Conservation (phyloP, 2,329 filamentous ascomycete genomes). For the Rutstroemia sp. region DNA sequence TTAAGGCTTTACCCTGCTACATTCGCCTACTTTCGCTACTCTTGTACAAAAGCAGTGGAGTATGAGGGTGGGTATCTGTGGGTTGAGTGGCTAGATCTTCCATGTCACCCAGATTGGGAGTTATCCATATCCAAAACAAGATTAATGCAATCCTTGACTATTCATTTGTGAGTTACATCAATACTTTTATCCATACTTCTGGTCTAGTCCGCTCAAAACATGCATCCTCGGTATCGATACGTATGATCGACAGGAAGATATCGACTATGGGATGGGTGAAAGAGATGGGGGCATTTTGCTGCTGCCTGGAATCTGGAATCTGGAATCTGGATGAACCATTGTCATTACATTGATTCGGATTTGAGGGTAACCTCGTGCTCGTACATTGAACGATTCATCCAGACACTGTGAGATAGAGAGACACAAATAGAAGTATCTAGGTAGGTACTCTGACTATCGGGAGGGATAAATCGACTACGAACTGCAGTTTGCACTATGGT, state of each 20-base stretch:
- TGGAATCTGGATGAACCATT: neutral
- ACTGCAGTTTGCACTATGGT: too few relatives aligned
- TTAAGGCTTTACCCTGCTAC: neutral
- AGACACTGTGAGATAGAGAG: too few relatives aligned
- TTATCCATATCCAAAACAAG: neutral
- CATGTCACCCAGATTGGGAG: neutral
- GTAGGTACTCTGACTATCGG: too few relatives aligned
- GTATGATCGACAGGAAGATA: neutral
- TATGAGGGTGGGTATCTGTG: neutral
- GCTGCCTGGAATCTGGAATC: neutral
- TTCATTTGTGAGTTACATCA: conserved; percentile 6
- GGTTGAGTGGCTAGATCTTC: conserved; percentile 5
- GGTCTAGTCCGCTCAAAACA: neutral
- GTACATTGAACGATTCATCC: too few relatives aligned
- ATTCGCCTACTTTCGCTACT: conserved; percentile 8
- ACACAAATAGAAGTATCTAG: too few relatives aligned
- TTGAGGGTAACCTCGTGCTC: too few relatives aligned
- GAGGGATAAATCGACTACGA: too few relatives aligned
- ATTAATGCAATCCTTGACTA: neutral
- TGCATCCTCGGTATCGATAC: neutral
- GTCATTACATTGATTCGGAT: too few relatives aligned
- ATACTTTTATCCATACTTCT: neutral
- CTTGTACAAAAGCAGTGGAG: conserved; percentile 5
- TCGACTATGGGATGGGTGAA: too few relatives aligned
- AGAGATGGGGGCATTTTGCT: neutral